Conservation (phyloP, 2,329 filamentous ascomycete genomes). For the Elsinoe australis region DNA sequence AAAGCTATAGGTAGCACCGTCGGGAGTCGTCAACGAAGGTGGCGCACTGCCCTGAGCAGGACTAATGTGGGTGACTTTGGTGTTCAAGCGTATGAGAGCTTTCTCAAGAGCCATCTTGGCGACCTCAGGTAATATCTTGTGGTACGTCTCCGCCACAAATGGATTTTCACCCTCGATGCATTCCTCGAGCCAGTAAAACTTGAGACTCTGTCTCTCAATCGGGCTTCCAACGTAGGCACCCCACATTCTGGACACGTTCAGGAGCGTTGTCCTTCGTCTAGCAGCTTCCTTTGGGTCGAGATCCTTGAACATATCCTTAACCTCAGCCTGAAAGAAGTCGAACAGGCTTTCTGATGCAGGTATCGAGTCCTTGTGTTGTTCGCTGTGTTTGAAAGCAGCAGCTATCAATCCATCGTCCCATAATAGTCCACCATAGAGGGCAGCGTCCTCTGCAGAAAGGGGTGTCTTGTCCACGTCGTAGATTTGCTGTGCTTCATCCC, state of each 20-base stretch:
- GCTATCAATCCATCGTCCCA: constrained; percentile 56
- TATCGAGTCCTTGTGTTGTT: constrained; percentile 48
- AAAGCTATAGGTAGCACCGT: constrained; percentile 33
- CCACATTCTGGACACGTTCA: constrained; percentile 58
- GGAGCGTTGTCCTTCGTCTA: constrained; percentile 41
- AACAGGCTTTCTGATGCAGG: constrained; percentile 46
- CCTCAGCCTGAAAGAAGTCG: constrained; percentile 49
- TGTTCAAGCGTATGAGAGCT: constrained; percentile 47
- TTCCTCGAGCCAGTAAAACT: constrained; percentile 72
- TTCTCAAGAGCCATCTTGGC: constrained; percentile 49
- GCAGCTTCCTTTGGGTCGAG: constrained; percentile 32
- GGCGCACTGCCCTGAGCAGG: constrained; percentile 41
- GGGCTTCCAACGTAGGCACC: constrained; percentile 63
- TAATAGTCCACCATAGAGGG: constrained; percentile 44
- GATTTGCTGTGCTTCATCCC: constrained; percentile 49
- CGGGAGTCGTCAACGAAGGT: constrained; percentile 50
- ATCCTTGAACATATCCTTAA: constrained; percentile 37
- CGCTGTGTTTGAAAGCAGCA: constrained; percentile 59
- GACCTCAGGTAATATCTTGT: constrained; percentile 52
- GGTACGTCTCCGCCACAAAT: constrained; percentile 55
- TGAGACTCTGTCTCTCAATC: constrained; percentile 58
- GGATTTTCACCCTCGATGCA: constrained; percentile 64
- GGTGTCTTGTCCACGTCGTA: constrained; percentile 51
- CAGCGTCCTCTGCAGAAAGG: constrained; percentile 38
- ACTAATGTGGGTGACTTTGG: constrained; percentile 44